Evolutionary conservation across 2,329 filamentous ascomycete species (phyloP).

Genomic region (Alternaria panax): DNA sequence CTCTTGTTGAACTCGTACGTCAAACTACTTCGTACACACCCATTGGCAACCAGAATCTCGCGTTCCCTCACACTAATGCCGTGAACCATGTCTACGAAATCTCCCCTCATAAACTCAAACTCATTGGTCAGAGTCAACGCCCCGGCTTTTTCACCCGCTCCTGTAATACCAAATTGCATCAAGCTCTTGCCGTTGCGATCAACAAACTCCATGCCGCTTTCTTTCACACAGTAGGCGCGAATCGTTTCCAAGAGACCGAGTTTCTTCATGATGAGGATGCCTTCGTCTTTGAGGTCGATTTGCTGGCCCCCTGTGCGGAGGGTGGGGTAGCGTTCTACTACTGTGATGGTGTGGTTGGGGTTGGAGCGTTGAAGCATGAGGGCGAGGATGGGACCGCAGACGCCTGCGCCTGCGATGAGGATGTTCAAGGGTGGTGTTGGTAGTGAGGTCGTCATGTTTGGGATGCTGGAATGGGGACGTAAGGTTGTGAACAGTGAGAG

Average conservation of each 20-base stretch:
- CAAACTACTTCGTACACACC: slow-evolving; percentile 12
- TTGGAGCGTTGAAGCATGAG: slow-evolving; percentile 58
- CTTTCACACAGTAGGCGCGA: slow-evolving; percentile 43
- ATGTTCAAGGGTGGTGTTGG: slow-evolving; percentile 26
- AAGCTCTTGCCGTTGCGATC: slow-evolving; percentile 26
- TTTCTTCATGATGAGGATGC: slow-evolving; percentile 50
- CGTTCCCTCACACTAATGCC: slow-evolving; percentile 19
- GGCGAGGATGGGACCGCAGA: slow-evolving; percentile 53
- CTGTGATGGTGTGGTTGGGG: slow-evolving; percentile 46
- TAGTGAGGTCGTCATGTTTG: neutral
- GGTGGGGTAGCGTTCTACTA: slow-evolving; percentile 53
- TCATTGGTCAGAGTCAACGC: slow-evolving; percentile 39
- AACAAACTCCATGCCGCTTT: slow-evolving; percentile 51
- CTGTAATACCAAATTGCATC: slow-evolving; percentile 39
- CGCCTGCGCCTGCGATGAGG: slow-evolving; percentile 40
- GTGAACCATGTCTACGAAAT: slow-evolving; percentile 46
- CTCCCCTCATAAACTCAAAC: slow-evolving; percentile 42
- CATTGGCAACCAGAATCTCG: slow-evolving; percentile 21
- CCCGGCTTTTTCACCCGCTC: slow-evolving; percentile 46
- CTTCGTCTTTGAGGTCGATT: slow-evolving; percentile 55
- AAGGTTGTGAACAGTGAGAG: too few species aligned
- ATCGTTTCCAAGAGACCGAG: slow-evolving; percentile 52
- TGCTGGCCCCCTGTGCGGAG: slow-evolving; percentile 57
- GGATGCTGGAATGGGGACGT: neutral
- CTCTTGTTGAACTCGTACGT: slow-evolving; percentile 22